Percentiles rank a stretch among this genome's conserved stretches.
Conservation (phyloP, 2,329 filamentous ascomycete genomes). For the Escovopsis sp. region DNA sequence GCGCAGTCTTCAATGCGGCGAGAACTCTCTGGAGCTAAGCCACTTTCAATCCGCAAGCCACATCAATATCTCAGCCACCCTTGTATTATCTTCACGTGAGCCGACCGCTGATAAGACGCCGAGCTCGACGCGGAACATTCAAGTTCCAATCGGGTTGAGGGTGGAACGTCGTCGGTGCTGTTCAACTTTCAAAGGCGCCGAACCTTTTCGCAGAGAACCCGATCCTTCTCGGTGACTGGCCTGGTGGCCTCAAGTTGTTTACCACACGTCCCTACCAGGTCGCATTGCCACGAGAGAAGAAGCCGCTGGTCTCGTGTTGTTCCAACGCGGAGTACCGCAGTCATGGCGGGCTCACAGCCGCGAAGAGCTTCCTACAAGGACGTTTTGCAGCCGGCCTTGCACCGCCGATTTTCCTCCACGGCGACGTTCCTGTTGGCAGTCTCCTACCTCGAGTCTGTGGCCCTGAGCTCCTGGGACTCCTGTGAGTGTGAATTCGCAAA, state of each 20-base stretch:
- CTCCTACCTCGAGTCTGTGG: constrained; percentile 58
- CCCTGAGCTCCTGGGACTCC: constrained; percentile 54
- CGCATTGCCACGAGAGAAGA: not conserved
- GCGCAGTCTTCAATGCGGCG: not conserved
- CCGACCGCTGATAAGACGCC: constrained; percentile 2
- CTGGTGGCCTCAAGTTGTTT: constrained; percentile 21
- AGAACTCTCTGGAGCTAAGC: too few relatives aligned
- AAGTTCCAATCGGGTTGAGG: too few relatives aligned
- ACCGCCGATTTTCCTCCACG: constrained; percentile 72
- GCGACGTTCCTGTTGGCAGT: constrained; percentile 53
- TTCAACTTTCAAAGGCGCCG: constrained; percentile 4
- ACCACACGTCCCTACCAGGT: constrained; percentile 7
- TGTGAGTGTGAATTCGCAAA: constrained; percentile 34
- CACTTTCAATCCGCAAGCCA: too few relatives aligned
- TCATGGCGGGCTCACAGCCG: constrained; percentile 37
- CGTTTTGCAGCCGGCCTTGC: constrained; percentile 77
- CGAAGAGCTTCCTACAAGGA: constrained; percentile 62
- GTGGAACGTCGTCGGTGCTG: too few relatives aligned
- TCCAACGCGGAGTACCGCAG: constrained; percentile 24
- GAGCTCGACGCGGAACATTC: constrained; percentile 7
- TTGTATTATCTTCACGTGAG: constrained; percentile 17
- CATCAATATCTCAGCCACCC: too few relatives aligned
- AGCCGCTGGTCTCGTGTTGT: not conserved
- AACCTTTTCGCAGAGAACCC: not conserved
- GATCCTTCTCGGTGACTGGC: constrained; percentile 12